Evolutionary conservation across 2,329 filamentous ascomycete genomes (phyloP), one percentile per base, ranked within the genome.

Genomic region (Aureobasidium sp.): DNA sequence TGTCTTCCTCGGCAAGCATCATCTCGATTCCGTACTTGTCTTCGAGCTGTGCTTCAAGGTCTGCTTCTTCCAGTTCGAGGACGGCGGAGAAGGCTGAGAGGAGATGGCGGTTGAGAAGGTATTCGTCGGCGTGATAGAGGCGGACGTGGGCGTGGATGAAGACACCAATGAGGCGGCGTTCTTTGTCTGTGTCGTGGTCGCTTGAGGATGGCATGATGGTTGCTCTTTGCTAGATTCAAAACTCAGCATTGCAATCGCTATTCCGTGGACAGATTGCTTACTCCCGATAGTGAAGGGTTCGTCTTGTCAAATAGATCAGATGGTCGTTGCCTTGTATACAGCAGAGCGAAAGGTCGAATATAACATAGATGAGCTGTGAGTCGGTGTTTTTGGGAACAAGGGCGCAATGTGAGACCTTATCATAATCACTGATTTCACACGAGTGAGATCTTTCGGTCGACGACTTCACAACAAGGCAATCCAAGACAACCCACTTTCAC

Each of bases 171-270:
- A 64, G 2, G 13, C 45, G 27, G 29, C 48, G 61, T 10, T 64
- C 61, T 40, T 64, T 54, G 27, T 42, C 42, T 40, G 61, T 55
- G 40, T 64, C 31, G 61, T 56, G 61, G 40, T 48, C 27, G 50
- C 50, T 55, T 38, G 61, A 64, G 50, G 61, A 64, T 23, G 61
- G 50, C 61, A 64, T 64, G 50, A 3, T 31, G 25, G 7, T 36
- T 62, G 13, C 36, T 5, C 33, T 33, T 42, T 36, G 20, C 42
- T 40, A 23, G 15, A 23, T 5, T 20, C 11, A 13, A 7, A 23
- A 23, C 1, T 53, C 50, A 53, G 29, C n/a, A 23, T 25, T 23
- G 31, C 23, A 3, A 23, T 16, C 13, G 7, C 36, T 4, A 18
- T 3, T 53, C 25, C 25, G 10, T 13, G 31, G 20, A 16, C 20